Evolutionary conservation across 176 grass and related monocot species (phyloP).

Genomic region (Cenchrus fungigraminus): DNA sequence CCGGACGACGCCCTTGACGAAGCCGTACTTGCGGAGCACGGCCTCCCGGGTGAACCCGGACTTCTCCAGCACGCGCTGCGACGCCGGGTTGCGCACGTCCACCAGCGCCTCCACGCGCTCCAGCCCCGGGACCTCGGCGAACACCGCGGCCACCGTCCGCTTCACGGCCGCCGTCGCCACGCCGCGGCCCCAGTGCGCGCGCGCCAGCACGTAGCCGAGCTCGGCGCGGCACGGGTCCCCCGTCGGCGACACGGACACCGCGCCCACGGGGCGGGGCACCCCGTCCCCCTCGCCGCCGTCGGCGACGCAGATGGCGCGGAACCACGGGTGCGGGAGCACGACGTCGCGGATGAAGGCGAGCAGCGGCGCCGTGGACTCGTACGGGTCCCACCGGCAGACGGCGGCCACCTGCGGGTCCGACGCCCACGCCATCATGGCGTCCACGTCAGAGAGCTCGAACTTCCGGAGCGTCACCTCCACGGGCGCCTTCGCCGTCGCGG

Average conservation of each 20-base stretch:
- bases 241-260: slow-evolving; percentile 62
- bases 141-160: slow-evolving; percentile 30
- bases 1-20: slow-evolving; percentile 39
- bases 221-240: slow-evolving; percentile 53
- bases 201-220: slow-evolving; percentile 75
- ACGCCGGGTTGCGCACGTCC: slow-evolving; percentile 59
- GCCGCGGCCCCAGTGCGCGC: slow-evolving; percentile 67
- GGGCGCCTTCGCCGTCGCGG: background rate
- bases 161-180: slow-evolving; percentile 66
- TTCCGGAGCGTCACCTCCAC: slow-evolving; percentile 57
- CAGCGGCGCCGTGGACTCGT: slow-evolving; percentile 58
- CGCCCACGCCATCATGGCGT: slow-evolving; percentile 74
- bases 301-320: slow-evolving; percentile 68
- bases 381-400: slow-evolving; percentile 66
- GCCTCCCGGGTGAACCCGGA: slow-evolving; percentile 75
- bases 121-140: slow-evolving; percentile 57
- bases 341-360: slow-evolving; percentile 56
- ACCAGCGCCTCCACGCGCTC: slow-evolving; percentile 77
- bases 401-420: slow-evolving; percentile 70
- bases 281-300: background rate
- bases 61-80: slow-evolving; percentile 90
- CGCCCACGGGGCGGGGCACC: slow-evolving; percentile 47
- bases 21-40: slow-evolving; percentile 55
- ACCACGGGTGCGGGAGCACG: slow-evolving; percentile 77
- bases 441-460: slow-evolving; percentile 62